Base-by-base conservation (phyloP, 208 protist species). In the Crithidia bombi region DNA sequence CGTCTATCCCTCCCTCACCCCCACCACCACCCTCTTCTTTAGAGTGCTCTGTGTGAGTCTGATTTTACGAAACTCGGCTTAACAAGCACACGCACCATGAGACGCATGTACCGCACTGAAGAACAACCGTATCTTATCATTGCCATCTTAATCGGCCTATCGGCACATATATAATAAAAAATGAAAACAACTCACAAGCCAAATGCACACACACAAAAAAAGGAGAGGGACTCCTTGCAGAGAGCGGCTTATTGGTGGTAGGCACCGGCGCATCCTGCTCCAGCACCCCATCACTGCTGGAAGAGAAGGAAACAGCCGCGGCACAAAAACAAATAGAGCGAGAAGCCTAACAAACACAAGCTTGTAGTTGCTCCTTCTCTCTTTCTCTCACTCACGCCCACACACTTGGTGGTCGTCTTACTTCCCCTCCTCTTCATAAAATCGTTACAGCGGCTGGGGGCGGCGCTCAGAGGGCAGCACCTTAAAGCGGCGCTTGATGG, bases 401-500 rank as follows among this genome's bases (percentile, higher is more conserved):
- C n/a, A n/a, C n/a, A n/a, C n/a, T n/a, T n/a, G n/a, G n/a, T n/a
- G n/a, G n/a, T n/a, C n/a, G n/a, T n/a, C n/a, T n/a, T n/a, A n/a
- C n/a, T n/a, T n/a, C n/a, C n/a, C n/a, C n/a, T 65, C 52, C 23
- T 47, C 17, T 44, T 58, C 28, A 11, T 26, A 21, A n/a, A 17
- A 33, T 28, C n/a, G 12, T 66, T 87, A 96, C 36, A 96, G 59
- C 4, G 85, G 64, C 79, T 92, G 92, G 28, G 80, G 80, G 47
- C 86, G 83, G 64, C 89, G 89, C 61, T 93, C 87, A 0, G 76
- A 83, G 10, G 81, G 63, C 51, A 98, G 85, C 26, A 85, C 84
- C 84, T 95, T 96, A 69, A 97, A 97, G 25, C 93, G 90, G 50
- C 90, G 82, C 85, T 98, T 98, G 69, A 98, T 92, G 5, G 77